phyloP scores from a whole-genome alignment of 176 grass and related monocot species.

The Carex kokanica region DNA sequence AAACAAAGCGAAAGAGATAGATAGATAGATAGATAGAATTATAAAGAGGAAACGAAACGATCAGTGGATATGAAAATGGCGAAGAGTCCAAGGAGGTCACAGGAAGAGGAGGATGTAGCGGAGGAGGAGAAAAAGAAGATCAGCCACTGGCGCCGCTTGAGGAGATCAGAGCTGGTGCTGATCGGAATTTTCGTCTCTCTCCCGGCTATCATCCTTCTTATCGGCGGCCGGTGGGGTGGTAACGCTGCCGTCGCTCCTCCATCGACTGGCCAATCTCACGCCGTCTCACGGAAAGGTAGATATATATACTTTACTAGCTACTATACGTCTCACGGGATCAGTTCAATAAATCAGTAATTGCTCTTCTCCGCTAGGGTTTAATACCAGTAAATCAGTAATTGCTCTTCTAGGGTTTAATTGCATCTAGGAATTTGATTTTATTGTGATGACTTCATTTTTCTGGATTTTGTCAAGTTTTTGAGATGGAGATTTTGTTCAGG shows the following conservation, averaged over 20 bases:
- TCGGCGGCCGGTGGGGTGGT: slow-evolving; percentile 37
- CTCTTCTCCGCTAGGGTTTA: not conserved
- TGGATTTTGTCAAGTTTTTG: not conserved
- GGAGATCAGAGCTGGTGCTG: slow-evolving; percentile 46
- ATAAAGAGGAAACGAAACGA: not conserved
- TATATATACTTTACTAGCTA: no score
- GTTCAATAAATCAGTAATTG: slow-evolving; percentile 8
- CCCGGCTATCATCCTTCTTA: slow-evolving; percentile 40
- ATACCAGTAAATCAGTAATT: slow-evolving; percentile 10
- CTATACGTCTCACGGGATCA: not conserved
- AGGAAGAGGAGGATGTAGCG: slow-evolving; percentile 12
- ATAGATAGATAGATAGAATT: not conserved
- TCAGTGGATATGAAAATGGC: slow-evolving; percentile 60
- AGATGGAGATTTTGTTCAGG: not conserved
- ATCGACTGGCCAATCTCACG: not conserved
- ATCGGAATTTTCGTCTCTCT: slow-evolving; percentile 61
- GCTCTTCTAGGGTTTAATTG: not conserved
- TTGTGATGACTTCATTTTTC: not conserved
- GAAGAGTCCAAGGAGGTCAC: slow-evolving; percentile 54
- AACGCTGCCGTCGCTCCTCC: not conserved
- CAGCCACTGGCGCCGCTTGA: slow-evolving; percentile 46
- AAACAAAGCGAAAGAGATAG: not conserved
- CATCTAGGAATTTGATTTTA: not conserved
- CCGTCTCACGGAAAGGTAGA: not conserved
- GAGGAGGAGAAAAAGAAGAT: slow-evolving; percentile 43